Percentiles rank a stretch among this genome's conserved stretches.
These are phyloP conservation scores for Rhodomyrtus tomentosa DNA, from an alignment of 345 rosid genomes.

Conservation along the genomic window DNA sequence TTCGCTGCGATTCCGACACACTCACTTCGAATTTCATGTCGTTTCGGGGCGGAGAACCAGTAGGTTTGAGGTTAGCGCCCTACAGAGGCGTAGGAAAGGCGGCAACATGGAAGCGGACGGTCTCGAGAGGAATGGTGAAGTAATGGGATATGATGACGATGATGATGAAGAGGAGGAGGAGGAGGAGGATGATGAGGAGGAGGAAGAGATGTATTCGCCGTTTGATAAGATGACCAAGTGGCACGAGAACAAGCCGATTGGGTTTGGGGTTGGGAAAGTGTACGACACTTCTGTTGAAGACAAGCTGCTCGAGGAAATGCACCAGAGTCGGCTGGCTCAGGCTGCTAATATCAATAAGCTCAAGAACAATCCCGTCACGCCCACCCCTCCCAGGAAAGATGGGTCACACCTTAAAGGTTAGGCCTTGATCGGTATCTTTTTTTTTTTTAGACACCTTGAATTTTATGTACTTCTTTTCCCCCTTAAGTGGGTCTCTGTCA, in stretches of 20 bases:
- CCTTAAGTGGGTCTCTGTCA: neutral
- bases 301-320: constrained; percentile 65
- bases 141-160: constrained; percentile 6
- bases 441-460: neutral
- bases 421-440: neutral
- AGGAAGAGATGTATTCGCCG: constrained; percentile 30
- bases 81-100: constrained; percentile 6
- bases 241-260: constrained; percentile 61
- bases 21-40: neutral
- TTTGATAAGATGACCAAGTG: constrained; percentile 52
- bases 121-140: neutral
- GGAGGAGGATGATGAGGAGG: constrained; percentile 13
- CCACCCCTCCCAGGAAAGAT: constrained; percentile 15
- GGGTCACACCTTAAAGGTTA: constrained; percentile 22
- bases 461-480: neutral
- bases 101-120: neutral
- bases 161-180: constrained; percentile 24
- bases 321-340: constrained; percentile 59
- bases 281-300: constrained; percentile 71
- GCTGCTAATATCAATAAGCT: constrained; percentile 52
- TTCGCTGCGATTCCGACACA: neutral
- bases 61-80: constrained; percentile 8
- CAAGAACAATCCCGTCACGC: constrained; percentile 30
- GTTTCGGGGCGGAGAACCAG: neutral
- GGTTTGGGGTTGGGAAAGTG: constrained; percentile 66